Percentiles rank a stretch among this genome's conserved stretches.
phyloP scores from a whole-genome alignment of 2,329 filamentous ascomycete species.

The Xylariomycetidae sp. region DNA sequence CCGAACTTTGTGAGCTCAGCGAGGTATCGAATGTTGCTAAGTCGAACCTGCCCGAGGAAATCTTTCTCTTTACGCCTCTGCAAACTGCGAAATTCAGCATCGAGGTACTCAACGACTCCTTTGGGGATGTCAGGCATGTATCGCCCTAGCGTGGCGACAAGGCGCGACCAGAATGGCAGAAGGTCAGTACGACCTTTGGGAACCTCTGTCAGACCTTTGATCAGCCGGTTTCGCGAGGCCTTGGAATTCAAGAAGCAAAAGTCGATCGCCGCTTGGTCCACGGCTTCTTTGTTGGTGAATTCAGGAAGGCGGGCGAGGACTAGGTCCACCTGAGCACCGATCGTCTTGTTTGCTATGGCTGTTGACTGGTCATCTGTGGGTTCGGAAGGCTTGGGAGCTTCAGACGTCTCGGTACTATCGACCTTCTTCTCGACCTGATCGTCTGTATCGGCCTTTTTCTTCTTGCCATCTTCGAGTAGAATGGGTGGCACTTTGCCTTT shows the following conservation, averaged over 20 bases:
- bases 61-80: constrained; percentile 97
- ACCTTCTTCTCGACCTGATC: constrained; percentile 77
- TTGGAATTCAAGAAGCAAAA: constrained; percentile 99
- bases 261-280: constrained; percentile 89
- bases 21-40: constrained; percentile 94
- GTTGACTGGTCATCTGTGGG: constrained; percentile 77
- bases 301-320: constrained; percentile 85
- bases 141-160: constrained; percentile 87
- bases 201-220: constrained; percentile 90
- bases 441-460: constrained; percentile 80
- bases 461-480: constrained; percentile 88
- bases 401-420: constrained; percentile 47
- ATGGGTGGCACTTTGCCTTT: constrained; percentile 95
- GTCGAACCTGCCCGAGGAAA: constrained; percentile 87
- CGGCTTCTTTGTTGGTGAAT: constrained; percentile 82
- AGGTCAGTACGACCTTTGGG: constrained; percentile 92
- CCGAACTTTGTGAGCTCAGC: constrained; percentile 97
- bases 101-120: constrained; percentile 83
- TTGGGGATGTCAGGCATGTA: constrained; percentile 95
- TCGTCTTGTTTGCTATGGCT: constrained; percentile 95
- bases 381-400: constrained; percentile 45
- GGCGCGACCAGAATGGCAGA: constrained; percentile 83
- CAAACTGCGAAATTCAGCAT: constrained; percentile 93
- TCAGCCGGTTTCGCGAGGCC: constrained; percentile 86
- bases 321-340: constrained; percentile 93